Evolutionary conservation across 108 stramenopile species (phyloP).

Genomic region (Chaetoceros muelleri): DNA sequence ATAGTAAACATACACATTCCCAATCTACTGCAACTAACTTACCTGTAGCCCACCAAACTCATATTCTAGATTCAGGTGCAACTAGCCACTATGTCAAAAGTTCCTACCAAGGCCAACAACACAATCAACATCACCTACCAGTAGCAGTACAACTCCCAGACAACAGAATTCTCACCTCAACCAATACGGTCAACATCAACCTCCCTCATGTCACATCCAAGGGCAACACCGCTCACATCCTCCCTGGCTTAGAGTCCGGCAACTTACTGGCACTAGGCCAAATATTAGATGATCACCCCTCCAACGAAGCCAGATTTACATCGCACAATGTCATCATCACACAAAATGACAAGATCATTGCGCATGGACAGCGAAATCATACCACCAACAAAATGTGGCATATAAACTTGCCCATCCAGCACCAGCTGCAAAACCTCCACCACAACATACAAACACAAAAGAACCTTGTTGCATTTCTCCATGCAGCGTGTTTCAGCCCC

Average conservation of each 20-base stretch:
- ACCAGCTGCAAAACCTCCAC: not conserved
- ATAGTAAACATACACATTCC: too few species aligned
- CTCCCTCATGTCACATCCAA: not conserved
- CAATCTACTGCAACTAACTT: too few species aligned
- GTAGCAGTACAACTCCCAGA: not conserved
- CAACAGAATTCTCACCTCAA: not conserved
- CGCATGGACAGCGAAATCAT: conserved; percentile 5
- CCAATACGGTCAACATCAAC: not conserved
- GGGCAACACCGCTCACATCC: too few species aligned
- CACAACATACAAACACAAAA: too few species aligned
- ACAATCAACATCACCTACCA: not conserved
- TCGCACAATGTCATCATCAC: not conserved
- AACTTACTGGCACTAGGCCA: too few species aligned
- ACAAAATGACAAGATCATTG: not conserved
- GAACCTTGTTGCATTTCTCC: conserved; percentile 18
- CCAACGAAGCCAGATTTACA: conserved; percentile 10
- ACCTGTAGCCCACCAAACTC: too few species aligned
- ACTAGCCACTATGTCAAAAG: too few species aligned
- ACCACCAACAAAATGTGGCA: conserved; percentile 9
- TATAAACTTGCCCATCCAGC: not conserved
- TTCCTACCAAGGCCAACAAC: too few species aligned
- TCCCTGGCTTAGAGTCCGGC: too few species aligned
- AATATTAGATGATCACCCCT: too few species aligned
- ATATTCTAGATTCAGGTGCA: too few species aligned
- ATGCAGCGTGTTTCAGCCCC: conserved; percentile 17